These are phyloP conservation scores for Macrolepiota fuliginosa DNA, from an alignment of 768 basidiomycete species.

Conservation along the genomic window DNA sequence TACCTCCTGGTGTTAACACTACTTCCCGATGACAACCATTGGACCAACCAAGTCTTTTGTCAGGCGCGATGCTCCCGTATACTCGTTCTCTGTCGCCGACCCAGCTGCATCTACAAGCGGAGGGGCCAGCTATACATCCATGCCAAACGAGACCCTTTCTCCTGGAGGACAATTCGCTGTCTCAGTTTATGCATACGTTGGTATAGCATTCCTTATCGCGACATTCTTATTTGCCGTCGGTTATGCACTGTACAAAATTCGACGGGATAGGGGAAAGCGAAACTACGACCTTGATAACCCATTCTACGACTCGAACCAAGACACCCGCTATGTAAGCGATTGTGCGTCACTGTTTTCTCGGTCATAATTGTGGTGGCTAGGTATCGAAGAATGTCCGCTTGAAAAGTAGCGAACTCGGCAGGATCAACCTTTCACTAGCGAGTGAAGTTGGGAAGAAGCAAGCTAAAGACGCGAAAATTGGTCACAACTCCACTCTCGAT, in stretches of 20 bases:
- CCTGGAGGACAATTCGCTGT: slow-evolving; percentile 14
- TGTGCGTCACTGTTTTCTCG: not conserved
- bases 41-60: not conserved
- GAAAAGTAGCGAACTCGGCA: slow-evolving; percentile 5
- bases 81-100: slow-evolving; percentile 4
- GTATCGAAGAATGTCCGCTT: slow-evolving; percentile 5
- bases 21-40: no score
- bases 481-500: slow-evolving; percentile 6
- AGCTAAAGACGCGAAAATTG: not conserved
- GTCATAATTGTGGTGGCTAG: not conserved
- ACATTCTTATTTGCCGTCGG: slow-evolving; percentile 19
- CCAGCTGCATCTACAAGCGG: not conserved
- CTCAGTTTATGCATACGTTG: not conserved
- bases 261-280: slow-evolving; percentile 5
- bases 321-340: not conserved
- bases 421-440: not conserved
- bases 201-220: no score
- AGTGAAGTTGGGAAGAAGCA: slow-evolving; percentile 6
- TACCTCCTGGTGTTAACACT: no score
- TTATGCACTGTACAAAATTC: slow-evolving; percentile 12
- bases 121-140: slow-evolving; percentile 6
- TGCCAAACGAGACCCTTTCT: slow-evolving; percentile 9
- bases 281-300: slow-evolving; percentile 10
- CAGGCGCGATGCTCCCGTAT: slow-evolving; percentile 2
- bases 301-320: slow-evolving; percentile 4